A percentile compares a stretch with the other conserved stretches of the same genome.
Evolutionary conservation across 768 basidiomycete species (phyloP).

Genomic region (Mrakia gelida): DNA sequence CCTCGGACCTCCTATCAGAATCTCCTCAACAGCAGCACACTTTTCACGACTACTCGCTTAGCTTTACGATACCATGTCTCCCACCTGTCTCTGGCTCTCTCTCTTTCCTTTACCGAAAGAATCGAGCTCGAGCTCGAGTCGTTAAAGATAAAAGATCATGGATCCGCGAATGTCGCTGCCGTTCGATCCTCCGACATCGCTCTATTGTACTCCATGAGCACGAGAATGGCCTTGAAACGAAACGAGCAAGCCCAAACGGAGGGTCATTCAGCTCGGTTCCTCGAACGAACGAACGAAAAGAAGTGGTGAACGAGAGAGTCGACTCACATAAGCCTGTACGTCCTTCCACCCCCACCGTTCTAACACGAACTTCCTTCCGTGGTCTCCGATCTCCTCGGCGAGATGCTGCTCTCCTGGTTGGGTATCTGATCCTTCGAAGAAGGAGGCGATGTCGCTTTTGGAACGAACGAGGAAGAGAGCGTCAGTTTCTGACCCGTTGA

Average conservation of each 20-base stretch:
- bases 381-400: conserved; percentile 25
- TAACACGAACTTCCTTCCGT: conserved; percentile 19
- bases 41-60: too few relatives aligned
- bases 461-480: neutral
- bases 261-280: neutral
- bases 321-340: conserved; percentile 27
- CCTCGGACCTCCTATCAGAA: too few relatives aligned
- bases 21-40: too few relatives aligned
- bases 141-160: neutral
- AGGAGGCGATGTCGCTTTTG: conserved; percentile 24
- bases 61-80: too few relatives aligned
- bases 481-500: neutral
- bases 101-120: too few relatives aligned
- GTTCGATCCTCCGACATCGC: conserved; percentile 21
- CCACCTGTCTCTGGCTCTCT: too few relatives aligned
- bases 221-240: conserved; percentile 1
- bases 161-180: conserved; percentile 1
- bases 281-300: too few relatives aligned
- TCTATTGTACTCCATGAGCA: conserved; percentile 12
- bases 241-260: too few relatives aligned
- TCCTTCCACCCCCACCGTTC: conserved; percentile 30
- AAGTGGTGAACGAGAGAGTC: neutral
- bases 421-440: conserved; percentile 27
- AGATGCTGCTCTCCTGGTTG: conserved; percentile 7
- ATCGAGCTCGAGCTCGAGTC: too few relatives aligned